These are phyloP conservation scores for Bacidia rubella DNA, from an alignment of 495 filamentous ascomycete species.

Conservation along the genomic window DNA sequence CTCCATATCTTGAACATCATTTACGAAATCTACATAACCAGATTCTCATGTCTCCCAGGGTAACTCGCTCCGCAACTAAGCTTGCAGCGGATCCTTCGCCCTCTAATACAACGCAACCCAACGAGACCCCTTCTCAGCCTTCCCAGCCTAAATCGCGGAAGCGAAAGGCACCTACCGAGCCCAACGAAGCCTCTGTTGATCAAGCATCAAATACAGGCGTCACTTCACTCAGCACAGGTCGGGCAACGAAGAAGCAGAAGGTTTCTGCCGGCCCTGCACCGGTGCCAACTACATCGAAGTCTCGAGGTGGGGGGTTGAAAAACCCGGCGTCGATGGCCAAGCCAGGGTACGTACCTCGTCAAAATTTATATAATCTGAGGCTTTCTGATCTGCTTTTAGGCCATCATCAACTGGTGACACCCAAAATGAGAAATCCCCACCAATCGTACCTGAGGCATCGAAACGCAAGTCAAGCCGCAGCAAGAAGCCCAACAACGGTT, in stretches of 20 bases:
- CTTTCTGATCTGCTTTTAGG: not conserved
- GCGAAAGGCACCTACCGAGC: conserved; percentile 39
- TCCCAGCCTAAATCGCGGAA: conserved; percentile 29
- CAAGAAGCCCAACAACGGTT: conserved; percentile 38
- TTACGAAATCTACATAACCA: conserved; percentile 9
- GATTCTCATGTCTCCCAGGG: conserved; percentile 71
- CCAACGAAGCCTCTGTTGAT: conserved; percentile 27
- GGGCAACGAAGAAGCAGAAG: conserved; percentile 41
- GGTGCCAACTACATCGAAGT: conserved; percentile 25
- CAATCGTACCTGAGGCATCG: conserved; percentile 38
- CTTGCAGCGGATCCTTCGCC: conserved; percentile 47
- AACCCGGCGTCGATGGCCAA: conserved; percentile 64
- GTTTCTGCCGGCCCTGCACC: conserved; percentile 15
- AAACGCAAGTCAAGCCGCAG: conserved; percentile 56
- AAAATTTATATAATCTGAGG: not conserved
- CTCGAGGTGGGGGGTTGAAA: conserved; percentile 50
- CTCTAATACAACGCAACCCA: conserved; percentile 16
- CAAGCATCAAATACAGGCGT: conserved; percentile 28
- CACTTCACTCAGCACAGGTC: conserved; percentile 23
- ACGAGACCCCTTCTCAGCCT: conserved; percentile 2
- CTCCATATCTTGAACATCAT: not conserved
- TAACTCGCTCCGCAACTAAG: conserved; percentile 67
- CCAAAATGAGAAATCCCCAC: conserved; percentile 28
- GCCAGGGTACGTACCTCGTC: conserved; percentile 43
- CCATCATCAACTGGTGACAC: conserved; percentile 21